These are phyloP conservation scores for Verbascum thapsus DNA, from an alignment of 257 asterid species.

Conservation along the genomic window DNA sequence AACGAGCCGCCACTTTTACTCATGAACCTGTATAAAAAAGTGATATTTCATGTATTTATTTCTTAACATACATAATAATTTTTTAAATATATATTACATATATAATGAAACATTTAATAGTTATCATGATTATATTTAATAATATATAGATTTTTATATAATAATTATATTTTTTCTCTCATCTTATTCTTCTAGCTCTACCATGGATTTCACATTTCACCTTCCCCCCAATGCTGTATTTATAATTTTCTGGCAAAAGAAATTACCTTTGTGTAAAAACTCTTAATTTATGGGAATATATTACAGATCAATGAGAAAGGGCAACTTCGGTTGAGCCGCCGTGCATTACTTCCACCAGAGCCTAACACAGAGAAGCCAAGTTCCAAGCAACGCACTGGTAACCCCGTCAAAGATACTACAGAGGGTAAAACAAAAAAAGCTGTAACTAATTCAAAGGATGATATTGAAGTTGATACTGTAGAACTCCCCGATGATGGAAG, in stretches of 20 bases:
- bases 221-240: too few relatives aligned
- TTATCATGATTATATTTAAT: too few relatives aligned
- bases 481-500: slow-evolving; percentile 34
- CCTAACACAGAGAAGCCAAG: slow-evolving; percentile 50
- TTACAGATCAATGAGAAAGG: slow-evolving; percentile 93
- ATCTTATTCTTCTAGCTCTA: too few relatives aligned
- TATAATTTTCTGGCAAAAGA: neutral
- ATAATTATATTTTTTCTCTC: too few relatives aligned
- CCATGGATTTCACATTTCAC: neutral
- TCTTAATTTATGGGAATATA: slow-evolving; percentile 13
- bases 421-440: slow-evolving; percentile 45
- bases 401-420: slow-evolving; percentile 39
- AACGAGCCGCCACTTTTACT: too few relatives aligned
- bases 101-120: too few relatives aligned
- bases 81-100: too few relatives aligned
- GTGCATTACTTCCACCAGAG: slow-evolving; percentile 92
- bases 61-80: too few relatives aligned
- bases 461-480: slow-evolving; percentile 34
- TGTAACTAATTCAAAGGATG: slow-evolving; percentile 34
- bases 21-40: too few relatives aligned
- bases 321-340: slow-evolving; percentile 89
- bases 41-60: too few relatives aligned
- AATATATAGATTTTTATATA: too few relatives aligned
- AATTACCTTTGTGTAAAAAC: neutral
- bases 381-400: slow-evolving; percentile 42